These are phyloP conservation scores for Harringtonia lauricola DNA, from an alignment of 2,329 filamentous ascomycete genomes.

Conservation along the genomic window DNA sequence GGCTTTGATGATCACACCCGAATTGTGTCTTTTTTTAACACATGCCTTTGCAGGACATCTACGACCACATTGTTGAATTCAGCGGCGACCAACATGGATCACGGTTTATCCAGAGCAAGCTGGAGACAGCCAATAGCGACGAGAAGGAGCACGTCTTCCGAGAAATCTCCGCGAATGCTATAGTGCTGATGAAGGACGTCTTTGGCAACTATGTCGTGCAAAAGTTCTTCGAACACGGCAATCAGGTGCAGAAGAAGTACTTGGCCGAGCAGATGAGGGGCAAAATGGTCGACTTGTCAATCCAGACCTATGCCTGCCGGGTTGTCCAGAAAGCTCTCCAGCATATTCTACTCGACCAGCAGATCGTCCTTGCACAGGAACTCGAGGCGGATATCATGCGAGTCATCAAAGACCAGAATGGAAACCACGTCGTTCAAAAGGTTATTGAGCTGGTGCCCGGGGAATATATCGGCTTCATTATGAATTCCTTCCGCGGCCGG, in stretches of 20 bases:
- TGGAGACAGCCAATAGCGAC: conserved; percentile 87
- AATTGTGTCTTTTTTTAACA: conserved; percentile 3
- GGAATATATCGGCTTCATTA: conserved; percentile 74
- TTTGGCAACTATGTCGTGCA: conserved; percentile 99
- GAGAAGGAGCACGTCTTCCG: conserved; percentile 86
- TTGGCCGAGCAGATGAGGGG: conserved; percentile 81
- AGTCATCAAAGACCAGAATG: conserved; percentile 78
- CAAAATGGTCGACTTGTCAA: conserved; percentile 67
- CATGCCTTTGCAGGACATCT: conserved; percentile 55
- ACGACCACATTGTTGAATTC: conserved; percentile 81
- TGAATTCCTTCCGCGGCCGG: conserved; percentile 66
- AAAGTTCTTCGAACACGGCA: conserved; percentile 94
- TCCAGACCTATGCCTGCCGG: conserved; percentile 86
- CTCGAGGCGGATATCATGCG: conserved; percentile 64
- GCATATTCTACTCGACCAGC: conserved; percentile 84
- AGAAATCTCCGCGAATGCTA: conserved; percentile 73
- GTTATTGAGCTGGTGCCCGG: conserved; percentile 72
- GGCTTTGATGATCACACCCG: background rate
- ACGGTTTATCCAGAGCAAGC: conserved; percentile 86
- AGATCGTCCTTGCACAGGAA: conserved; percentile 47
- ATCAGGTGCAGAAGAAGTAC: conserved; percentile 82
- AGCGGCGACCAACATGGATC: conserved; percentile 94
- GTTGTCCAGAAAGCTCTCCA: conserved; percentile 95
- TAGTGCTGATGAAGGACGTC: conserved; percentile 89
- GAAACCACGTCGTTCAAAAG: conserved; percentile 95